phyloP scores from a whole-genome alignment of 345 rosid species.

The Brassica incana region DNA sequence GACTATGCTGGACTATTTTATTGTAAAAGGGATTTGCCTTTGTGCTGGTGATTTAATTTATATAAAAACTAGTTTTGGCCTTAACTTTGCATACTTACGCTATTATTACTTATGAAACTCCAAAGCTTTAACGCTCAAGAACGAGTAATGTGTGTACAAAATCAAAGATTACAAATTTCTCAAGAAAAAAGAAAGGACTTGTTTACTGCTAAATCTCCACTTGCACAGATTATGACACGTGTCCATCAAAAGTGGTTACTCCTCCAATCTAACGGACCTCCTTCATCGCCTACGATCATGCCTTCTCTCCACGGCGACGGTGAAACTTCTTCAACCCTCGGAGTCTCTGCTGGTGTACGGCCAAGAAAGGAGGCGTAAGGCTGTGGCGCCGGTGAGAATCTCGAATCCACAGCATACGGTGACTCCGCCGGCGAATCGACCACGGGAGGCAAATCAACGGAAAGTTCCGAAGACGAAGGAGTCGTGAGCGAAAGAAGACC shows the following conservation, averaged over 20 bases:
- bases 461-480: conserved; percentile 1
- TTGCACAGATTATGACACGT: conserved; percentile 6
- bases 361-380: conserved; percentile 15
- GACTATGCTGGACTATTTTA: conserved; percentile 13
- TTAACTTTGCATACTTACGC: background rate
- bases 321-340: conserved; percentile 27
- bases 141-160: background rate
- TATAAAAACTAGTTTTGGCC: background rate
- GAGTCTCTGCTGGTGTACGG: conserved; percentile 21
- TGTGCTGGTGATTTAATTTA: background rate
- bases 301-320: conserved; percentile 38
- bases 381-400: conserved; percentile 32
- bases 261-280: conserved; percentile 32
- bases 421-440: conserved; percentile 31
- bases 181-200: background rate
- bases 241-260: conserved; percentile 27
- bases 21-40: conserved; percentile 27
- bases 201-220: background rate
- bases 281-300: conserved; percentile 24
- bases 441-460: conserved; percentile 18
- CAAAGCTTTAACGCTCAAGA: background rate
- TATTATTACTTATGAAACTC: background rate
- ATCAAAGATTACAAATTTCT: background rate
- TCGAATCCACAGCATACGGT: conserved; percentile 7
- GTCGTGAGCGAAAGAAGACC: conserved; percentile 32